These are phyloP conservation scores for Rhizopus sp. DNA, from an alignment of 371 early-diverging fungal genomes.

Conservation along the genomic window DNA sequence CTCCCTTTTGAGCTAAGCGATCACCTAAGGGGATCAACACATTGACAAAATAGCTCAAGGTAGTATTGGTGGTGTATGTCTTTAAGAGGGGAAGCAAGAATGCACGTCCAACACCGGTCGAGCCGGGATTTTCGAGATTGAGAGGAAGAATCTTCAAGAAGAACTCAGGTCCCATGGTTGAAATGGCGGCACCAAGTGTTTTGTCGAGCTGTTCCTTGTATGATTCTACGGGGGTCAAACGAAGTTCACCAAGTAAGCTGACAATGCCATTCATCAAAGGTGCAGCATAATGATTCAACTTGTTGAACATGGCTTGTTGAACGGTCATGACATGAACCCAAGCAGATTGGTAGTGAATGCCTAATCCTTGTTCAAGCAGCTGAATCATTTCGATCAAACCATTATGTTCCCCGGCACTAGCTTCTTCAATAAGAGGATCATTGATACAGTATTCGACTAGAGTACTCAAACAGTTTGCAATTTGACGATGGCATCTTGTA, in stretches of 20 bases:
- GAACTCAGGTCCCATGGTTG: conserved; percentile 77
- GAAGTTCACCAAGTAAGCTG: conserved; percentile 71
- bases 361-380: conserved; percentile 60
- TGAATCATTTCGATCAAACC: conserved; percentile 54
- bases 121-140: conserved; percentile 71
- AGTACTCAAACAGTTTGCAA: conserved; percentile 69
- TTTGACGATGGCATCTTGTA: conserved; percentile 50
- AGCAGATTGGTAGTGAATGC: conserved; percentile 77
- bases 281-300: conserved; percentile 67
- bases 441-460: conserved; percentile 73
- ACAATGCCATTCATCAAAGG: conserved; percentile 67
- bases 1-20: conserved; percentile 68
- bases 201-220: conserved; percentile 86
- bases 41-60: conserved; percentile 74
- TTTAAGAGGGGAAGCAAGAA: conserved; percentile 83
- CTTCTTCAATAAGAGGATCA: conserved; percentile 63
- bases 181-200: conserved; percentile 79
- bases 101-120: conserved; percentile 69
- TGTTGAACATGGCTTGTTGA: conserved; percentile 73
- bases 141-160: conserved; percentile 84
- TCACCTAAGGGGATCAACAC: conserved; percentile 79
- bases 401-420: conserved; percentile 37
- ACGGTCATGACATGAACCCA: conserved; percentile 84
- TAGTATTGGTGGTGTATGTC: conserved; percentile 76
- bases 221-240: conserved; percentile 81